phyloP scores from a whole-genome alignment of 495 filamentous ascomycete species.

The Penicillium taxi region DNA sequence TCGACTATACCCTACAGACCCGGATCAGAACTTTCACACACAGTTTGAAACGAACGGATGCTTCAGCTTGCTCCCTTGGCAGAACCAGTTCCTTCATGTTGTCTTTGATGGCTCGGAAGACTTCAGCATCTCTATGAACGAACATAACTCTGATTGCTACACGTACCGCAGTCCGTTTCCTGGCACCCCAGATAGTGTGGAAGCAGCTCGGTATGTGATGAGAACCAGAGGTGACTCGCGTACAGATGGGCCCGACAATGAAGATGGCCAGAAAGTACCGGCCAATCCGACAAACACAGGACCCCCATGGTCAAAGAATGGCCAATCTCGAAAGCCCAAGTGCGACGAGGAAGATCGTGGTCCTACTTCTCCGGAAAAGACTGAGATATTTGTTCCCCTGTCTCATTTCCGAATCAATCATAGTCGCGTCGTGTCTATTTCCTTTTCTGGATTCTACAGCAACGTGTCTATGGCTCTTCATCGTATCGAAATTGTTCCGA shows the following conservation, averaged over 20 bases:
- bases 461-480: constrained; percentile 44
- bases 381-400: constrained; percentile 68
- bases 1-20: constrained; percentile 55
- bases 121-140: constrained; percentile 63
- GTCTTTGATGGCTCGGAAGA: constrained; percentile 57
- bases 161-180: constrained; percentile 54
- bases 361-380: constrained; percentile 9
- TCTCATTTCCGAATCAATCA: constrained; percentile 63
- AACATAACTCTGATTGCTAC: constrained; percentile 61
- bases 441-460: constrained; percentile 61
- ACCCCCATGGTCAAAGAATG: neutral
- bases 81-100: constrained; percentile 57
- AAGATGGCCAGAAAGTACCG: neutral
- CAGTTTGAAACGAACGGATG: constrained; percentile 51
- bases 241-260: neutral
- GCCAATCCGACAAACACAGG: neutral
- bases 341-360: neutral
- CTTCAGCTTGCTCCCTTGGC: constrained; percentile 50
- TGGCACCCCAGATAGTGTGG: constrained; percentile 65
- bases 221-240: neutral
- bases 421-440: constrained; percentile 52
- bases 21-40: constrained; percentile 63
- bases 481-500: constrained; percentile 56
- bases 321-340: neutral
- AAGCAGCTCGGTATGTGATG: constrained; percentile 54